These are phyloP conservation scores for Deakozyma indianensis DNA, from an alignment of 805 yeast species.

Conservation along the genomic window DNA sequence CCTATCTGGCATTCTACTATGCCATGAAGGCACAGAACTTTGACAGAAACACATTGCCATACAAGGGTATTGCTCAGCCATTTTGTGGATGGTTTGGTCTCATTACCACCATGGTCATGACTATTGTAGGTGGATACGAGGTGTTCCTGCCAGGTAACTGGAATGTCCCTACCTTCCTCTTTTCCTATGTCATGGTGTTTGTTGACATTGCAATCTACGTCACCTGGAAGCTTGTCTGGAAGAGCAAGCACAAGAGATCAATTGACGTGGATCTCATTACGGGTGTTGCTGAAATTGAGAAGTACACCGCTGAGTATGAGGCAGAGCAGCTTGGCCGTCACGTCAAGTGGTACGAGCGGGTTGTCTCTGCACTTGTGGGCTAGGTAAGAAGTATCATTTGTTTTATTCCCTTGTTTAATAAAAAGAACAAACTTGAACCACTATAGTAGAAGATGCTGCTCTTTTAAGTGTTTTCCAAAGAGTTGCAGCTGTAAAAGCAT, in stretches of 20 bases:
- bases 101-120: constrained; percentile 33
- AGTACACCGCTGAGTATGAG: constrained; percentile 20
- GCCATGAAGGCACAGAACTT: constrained; percentile 42
- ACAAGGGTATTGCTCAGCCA: constrained; percentile 46
- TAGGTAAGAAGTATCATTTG: too few species aligned
- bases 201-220: constrained; percentile 33
- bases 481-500: too few species aligned
- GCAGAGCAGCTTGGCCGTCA: neutral
- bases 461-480: too few species aligned
- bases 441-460: too few species aligned
- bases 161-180: constrained; percentile 47
- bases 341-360: neutral
- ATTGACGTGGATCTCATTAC: constrained; percentile 37
- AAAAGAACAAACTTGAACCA: too few species aligned
- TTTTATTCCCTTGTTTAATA: too few species aligned
- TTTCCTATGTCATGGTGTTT: constrained; percentile 60
- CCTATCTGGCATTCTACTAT: constrained; percentile 47
- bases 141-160: constrained; percentile 57
- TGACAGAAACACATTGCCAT: constrained; percentile 32
- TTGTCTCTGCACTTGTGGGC: neutral
- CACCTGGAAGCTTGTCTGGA: constrained; percentile 37
- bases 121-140: constrained; percentile 51
- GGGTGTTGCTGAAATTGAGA: constrained; percentile 44
- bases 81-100: constrained; percentile 38
- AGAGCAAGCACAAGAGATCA: constrained; percentile 31